A percentile compares a stretch with the other conserved stretches of the same genome.
Evolutionary conservation across 2,329 filamentous ascomycete species (phyloP).

Genomic region (Trichoderma koningii): DNA sequence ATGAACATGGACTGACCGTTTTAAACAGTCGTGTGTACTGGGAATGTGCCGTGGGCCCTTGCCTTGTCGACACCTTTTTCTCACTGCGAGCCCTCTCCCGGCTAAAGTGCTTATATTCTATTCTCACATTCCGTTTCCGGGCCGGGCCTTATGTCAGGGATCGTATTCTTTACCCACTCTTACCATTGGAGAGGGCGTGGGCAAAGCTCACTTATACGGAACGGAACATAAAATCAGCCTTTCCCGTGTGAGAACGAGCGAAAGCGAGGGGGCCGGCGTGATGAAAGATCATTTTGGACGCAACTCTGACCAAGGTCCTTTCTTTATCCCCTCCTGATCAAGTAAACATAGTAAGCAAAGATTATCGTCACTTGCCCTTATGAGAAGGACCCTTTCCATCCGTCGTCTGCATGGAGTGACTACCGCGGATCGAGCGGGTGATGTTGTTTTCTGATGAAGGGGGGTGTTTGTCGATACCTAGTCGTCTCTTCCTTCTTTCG

Average conservation of each 20-base stretch:
- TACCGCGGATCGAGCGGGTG: not conserved
- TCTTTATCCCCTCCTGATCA: too few relatives aligned
- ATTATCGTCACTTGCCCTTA: not conserved
- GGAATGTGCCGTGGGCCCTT: slow-evolving; percentile 5
- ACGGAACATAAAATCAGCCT: too few relatives aligned
- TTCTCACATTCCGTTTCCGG: not conserved
- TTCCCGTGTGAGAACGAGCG: not conserved
- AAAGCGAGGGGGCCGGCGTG: not conserved
- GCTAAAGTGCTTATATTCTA: not conserved
- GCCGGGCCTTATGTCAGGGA: slow-evolving; percentile 15
- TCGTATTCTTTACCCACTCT: slow-evolving; percentile 8
- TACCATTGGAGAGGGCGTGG: not conserved
- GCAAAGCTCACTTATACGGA: not conserved
- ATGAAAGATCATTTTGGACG: slow-evolving; percentile 12
- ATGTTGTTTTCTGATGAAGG: not conserved
- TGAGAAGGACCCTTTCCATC: not conserved
- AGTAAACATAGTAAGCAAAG: not conserved
- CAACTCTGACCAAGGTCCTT: not conserved
- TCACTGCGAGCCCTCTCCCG: not conserved
- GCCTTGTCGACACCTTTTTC: not conserved
- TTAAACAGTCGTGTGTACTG: not conserved
- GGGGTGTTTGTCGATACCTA: not conserved
- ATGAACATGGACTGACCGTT: not conserved
- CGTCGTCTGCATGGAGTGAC: not conserved
- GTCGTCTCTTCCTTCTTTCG: too few relatives aligned